These are phyloP conservation scores for Triticum monococcum DNA, from an alignment of 176 grass and related monocot species.

Conservation along the genomic window DNA sequence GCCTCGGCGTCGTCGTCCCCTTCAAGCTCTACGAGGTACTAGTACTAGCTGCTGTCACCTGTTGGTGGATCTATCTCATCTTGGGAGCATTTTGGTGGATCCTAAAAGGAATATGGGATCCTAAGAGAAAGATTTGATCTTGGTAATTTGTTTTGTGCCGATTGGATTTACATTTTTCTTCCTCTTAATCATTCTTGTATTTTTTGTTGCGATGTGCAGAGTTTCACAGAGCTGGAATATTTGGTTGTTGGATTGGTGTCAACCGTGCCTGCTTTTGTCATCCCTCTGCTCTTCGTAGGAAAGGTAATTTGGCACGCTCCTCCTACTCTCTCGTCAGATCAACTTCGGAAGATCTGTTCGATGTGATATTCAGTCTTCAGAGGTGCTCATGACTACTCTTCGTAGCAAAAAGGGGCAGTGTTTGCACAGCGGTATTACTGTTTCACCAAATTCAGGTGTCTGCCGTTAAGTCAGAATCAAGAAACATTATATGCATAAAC, in stretches of 20 bases:
- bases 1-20: conserved; percentile 75
- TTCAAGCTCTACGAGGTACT: conserved; percentile 93
- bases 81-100: not conserved
- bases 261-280: conserved; percentile 64
- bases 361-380: not conserved
- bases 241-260: conserved; percentile 79
- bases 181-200: not conserved
- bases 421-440: not conserved
- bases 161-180: not conserved
- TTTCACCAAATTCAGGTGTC: not conserved
- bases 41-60: too few species aligned
- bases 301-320: conserved; percentile 40
- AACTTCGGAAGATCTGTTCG: not conserved
- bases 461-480: not conserved
- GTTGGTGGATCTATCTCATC: not conserved
- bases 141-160: not conserved
- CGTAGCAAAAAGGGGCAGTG: not conserved
- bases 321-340: not conserved
- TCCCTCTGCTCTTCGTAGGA: conserved; percentile 79
- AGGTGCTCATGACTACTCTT: not conserved
- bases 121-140: conserved; percentile 8
- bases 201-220: conserved; percentile 45
- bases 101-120: not conserved
- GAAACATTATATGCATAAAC: not conserved
- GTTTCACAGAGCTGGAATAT: conserved; percentile 90